Percentiles rank a stretch among this genome's conserved stretches.
Conservation (phyloP, 192 early-diverging fungal genomes). For the Linderina pennispora region DNA sequence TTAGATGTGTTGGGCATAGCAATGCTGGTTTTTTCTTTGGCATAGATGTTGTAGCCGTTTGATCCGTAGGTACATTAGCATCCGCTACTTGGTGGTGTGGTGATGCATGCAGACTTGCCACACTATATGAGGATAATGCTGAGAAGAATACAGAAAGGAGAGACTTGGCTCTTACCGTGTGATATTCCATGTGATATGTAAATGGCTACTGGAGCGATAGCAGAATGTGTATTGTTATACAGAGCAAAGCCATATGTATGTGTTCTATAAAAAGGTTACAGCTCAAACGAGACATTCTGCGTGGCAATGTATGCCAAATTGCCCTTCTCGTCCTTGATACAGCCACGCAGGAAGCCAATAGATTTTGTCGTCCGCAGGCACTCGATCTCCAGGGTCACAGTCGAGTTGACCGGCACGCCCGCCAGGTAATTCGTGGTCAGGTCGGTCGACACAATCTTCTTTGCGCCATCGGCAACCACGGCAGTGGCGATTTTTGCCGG, state of each 20-base stretch:
- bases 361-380: slow-evolving; percentile 33
- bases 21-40: not conserved
- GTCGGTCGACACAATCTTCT: slow-evolving; percentile 29
- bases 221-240: not conserved
- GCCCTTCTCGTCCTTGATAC: slow-evolving; percentile 14
- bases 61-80: too few relatives aligned
- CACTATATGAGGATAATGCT: not conserved
- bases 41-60: not conserved
- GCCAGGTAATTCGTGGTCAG: slow-evolving; percentile 25
- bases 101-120: not conserved
- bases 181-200: too few relatives aligned
- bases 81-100: not conserved
- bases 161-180: too few relatives aligned
- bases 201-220: too few relatives aligned
- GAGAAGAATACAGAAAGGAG: too few relatives aligned
- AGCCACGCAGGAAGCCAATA: slow-evolving; percentile 21
- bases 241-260: not conserved
- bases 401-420: slow-evolving; percentile 11
- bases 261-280: slow-evolving; percentile 1
- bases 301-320: slow-evolving; percentile 21
- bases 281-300: slow-evolving; percentile 27
- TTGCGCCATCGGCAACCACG: slow-evolving; percentile 19
- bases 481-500: slow-evolving; percentile 43
- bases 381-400: slow-evolving; percentile 20
- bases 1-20: not conserved